Conservation (phyloP, 176 grass and related monocot species). For the Lolium perenne region DNA sequence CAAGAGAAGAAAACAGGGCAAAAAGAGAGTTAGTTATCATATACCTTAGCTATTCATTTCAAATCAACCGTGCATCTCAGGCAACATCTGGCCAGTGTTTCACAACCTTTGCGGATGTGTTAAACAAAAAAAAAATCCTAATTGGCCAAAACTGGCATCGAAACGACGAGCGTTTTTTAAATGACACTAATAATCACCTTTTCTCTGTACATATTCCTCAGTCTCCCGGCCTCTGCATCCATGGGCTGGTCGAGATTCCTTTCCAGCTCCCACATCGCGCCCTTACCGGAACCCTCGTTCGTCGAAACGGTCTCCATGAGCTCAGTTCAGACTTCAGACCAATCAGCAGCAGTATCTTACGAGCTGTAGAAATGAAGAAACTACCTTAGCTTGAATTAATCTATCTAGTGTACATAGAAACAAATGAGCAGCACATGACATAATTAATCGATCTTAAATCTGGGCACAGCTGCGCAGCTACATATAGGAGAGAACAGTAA, state of each 20-base stretch:
- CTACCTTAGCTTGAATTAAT: not conserved
- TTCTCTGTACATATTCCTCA: constrained; percentile 80
- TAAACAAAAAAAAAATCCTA: not conserved
- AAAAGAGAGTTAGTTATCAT: not conserved
- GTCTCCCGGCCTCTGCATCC: constrained; percentile 73
- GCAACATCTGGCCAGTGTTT: not conserved
- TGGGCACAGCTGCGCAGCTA: not conserved
- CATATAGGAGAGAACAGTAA: not conserved
- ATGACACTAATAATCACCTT: constrained; percentile 53
- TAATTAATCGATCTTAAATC: not conserved
- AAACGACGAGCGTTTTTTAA: not conserved
- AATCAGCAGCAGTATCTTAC: not conserved
- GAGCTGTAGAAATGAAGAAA: constrained; percentile 35
- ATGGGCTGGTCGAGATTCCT: constrained; percentile 88
- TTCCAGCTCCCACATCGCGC: constrained; percentile 86
- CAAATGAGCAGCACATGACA: not conserved
- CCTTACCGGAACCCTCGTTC: constrained; percentile 54
- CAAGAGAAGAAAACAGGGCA: constrained; percentile 19
- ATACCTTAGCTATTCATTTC: not conserved
- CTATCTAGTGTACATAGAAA: not conserved
- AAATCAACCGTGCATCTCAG: not conserved
- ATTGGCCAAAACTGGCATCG: not conserved
- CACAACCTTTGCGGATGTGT: not conserved
- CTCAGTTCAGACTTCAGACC: constrained; percentile 6
- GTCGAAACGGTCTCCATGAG: constrained; percentile 60